Conservation (phyloP, 2,329 filamentous ascomycete species). For the Fusarium liriodendri region DNA sequence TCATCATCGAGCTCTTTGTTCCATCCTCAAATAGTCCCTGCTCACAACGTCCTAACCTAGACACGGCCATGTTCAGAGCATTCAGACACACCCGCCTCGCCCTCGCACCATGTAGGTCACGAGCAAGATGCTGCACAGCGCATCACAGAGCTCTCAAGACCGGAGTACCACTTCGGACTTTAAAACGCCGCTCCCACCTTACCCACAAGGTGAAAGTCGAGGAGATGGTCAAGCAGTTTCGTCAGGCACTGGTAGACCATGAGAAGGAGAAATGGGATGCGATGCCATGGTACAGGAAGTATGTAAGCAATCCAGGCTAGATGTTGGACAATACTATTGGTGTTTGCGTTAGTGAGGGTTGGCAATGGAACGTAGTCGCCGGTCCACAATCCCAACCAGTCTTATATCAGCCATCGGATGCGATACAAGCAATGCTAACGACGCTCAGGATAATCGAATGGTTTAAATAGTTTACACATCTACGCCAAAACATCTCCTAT, state of each 20-base stretch:
- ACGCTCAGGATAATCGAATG: not conserved
- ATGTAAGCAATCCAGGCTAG: not conserved
- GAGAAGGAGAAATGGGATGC: not conserved
- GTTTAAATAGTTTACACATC: not conserved
- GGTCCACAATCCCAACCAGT: not conserved
- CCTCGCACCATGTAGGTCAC: not conserved
- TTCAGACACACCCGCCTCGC: not conserved
- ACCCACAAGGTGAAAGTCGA: not conserved
- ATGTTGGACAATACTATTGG: not conserved
- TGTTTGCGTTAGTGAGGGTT: not conserved
- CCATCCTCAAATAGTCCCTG: not conserved
- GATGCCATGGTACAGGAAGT: not conserved
- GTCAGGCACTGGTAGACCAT: not conserved
- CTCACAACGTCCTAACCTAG: not conserved
- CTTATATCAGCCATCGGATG: not conserved
- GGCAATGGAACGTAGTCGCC: not conserved
- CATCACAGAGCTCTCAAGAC: not conserved
- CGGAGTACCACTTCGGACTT: not conserved
- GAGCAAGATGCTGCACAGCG: not conserved
- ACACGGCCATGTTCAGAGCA: not conserved
- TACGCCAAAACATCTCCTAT: not conserved
- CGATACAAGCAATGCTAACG: not conserved
- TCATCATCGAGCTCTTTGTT: not conserved
- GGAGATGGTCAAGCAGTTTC: not conserved
- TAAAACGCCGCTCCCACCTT: not conserved